Base-by-base conservation (phyloP, 2,329 filamentous ascomycete species). In the Geosmithia morbida region DNA sequence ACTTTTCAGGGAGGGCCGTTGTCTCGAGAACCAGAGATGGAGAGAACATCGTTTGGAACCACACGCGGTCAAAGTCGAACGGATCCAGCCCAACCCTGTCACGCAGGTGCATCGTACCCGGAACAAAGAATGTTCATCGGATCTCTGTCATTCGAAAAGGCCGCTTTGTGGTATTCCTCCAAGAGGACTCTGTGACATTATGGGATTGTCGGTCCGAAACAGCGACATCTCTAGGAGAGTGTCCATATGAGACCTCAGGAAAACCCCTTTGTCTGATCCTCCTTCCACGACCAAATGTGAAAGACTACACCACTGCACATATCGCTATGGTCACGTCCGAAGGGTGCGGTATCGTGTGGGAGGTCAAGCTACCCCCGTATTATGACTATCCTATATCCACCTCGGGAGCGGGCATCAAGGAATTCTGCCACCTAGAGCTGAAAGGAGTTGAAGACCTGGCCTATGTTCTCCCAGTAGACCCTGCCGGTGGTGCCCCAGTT, bases 31-130 rank as follows among this genome's bases (percentile, higher is more conserved):
- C 89, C 0, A 73, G 79, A 50, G 72, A 81, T 42, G 85, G 87
- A 50, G 86, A 94, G 60, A 83, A 81, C 49, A 80, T 90, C 53
- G 75, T 96, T 2, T 96, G 89, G 89, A 79, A 76, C 51, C 85
- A 94, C 59, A 66, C 46, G 2, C 30, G 37, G 43, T 70, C 47
- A 18, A 30, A 26, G 46, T 41, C 48, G 45, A 26, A 49, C 66
- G 68, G 46, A 63, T 58, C 74, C 45, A 74, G 51, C 13, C 49
- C 57, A 14, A 54, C 69, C 11, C 67, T 92, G 10, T 66, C 75
- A 41, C 77, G 81, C 6, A 79, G 85, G 56, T 87, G 82, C 53
- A 71, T 77, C 2, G 78, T 94, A 44, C 72, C 74, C 2, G 77
- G 81, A 39, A 69, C 71, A 19, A 78, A 81, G 29, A 80, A 86